Base-by-base conservation (phyloP, 768 basidiomycete species). In the Leccinum aurantiacum region DNA sequence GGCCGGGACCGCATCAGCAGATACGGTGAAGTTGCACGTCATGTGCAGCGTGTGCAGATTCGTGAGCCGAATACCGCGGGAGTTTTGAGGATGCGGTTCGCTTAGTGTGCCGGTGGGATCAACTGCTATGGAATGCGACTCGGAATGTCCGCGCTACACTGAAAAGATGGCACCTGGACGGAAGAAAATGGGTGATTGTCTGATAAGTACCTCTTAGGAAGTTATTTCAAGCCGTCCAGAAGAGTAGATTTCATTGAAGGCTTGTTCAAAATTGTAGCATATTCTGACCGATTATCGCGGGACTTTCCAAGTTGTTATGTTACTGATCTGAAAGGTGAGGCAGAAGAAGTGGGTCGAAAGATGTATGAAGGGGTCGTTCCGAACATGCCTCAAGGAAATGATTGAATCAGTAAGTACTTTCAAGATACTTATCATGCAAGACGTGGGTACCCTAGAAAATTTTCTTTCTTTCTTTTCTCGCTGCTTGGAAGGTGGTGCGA, bases 211-310 rank as follows among this genome's bases (percentile, higher is more conserved):
- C 29, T 31, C 29, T 31, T 31, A 31, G 29, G 29, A 31, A 31
- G 29, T 31, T 31, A 31, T 31, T 62, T 49, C 49, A 50, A 58
- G 13, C 35, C 27, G 9, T 31, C 8, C 37, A 54, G 35, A 50
- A 31, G 29, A 11, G 44, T 55, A 22, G 47, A 66, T 68, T 48
- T 56, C 22, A 49, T 47, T 24, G 46, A 29, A 13, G 11, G 33
- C 55, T 48, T n/a, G 47, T 47, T 24, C 37, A 51, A 49, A n/a
- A 38, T 46, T 29, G 44, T 46, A 13, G 13, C 47, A 49, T 29
- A 49, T 29, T 37, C 58, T 60, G 27, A 9, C 58, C 62, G 69
- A 48, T 63, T 63, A 63, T 71, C 67, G 60, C 60, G 65, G 67
- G 65, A 71, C 60, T 60, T 69, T 62, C 62, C 58, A 46, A 53